Conservation (phyloP, 305 asterid genomes). For the Fraxinus ornus region DNA sequence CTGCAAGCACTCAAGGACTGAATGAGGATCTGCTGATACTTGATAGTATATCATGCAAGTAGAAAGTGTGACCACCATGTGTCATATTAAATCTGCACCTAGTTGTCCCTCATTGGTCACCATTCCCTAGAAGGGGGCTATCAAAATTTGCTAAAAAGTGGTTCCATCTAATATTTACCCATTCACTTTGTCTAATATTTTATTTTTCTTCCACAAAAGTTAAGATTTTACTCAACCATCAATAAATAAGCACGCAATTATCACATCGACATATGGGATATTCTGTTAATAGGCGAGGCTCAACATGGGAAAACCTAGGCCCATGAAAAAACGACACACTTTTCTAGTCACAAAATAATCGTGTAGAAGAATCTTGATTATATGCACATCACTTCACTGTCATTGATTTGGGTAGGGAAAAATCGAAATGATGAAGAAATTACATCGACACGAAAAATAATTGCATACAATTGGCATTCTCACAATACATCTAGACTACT, state of each 20-base stretch:
- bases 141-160: neutral
- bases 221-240: neutral
- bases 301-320: neutral
- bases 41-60: neutral
- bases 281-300: neutral
- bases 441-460: neutral
- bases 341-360: neutral
- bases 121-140: neutral
- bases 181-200: neutral
- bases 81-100: neutral
- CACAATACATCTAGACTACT: neutral
- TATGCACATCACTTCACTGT: neutral
- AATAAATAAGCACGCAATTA: neutral
- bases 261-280: neutral
- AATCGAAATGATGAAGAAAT: neutral
- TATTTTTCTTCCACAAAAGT: neutral
- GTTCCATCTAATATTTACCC: neutral
- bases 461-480: neutral
- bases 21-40: neutral
- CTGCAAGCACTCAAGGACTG: neutral
- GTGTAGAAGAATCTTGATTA: neutral
- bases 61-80: neutral
- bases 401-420: neutral
- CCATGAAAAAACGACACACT: neutral
- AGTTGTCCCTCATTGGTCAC: neutral